These are phyloP conservation scores for Metschnikowia cubensis DNA, from an alignment of 805 yeast genomes.

Conservation along the genomic window DNA sequence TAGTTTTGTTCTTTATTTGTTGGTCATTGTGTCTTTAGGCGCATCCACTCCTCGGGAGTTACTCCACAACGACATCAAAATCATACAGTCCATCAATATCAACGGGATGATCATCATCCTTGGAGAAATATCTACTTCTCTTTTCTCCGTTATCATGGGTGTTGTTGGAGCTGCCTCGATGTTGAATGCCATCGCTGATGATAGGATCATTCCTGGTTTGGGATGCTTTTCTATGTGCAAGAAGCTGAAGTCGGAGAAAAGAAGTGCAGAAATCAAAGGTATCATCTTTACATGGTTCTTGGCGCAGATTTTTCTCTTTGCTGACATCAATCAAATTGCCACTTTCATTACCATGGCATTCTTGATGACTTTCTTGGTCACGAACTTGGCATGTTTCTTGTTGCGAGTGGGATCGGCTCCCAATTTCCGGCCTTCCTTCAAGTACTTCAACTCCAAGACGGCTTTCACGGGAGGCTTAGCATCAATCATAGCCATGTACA, in stretches of 20 bases:
- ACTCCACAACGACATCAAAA: constrained; percentile 73
- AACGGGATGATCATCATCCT: constrained; percentile 64
- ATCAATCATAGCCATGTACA: constrained; percentile 83
- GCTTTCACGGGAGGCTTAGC: constrained; percentile 71
- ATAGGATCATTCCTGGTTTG: constrained; percentile 80
- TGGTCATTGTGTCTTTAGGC: constrained; percentile 82
- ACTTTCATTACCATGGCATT: constrained; percentile 96
- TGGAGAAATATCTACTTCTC: constrained; percentile 90
- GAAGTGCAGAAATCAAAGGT: constrained; percentile 60
- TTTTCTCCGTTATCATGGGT: constrained; percentile 93
- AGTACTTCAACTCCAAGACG: constrained; percentile 75
- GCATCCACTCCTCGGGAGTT: constrained; percentile 74
- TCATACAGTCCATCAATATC: constrained; percentile 76
- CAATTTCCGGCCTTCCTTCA: constrained; percentile 95
- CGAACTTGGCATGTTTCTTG: constrained; percentile 89
- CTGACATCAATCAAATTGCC: constrained; percentile 92
- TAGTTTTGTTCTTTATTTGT: constrained; percentile 70
- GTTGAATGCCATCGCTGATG: constrained; percentile 87
- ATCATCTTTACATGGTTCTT: constrained; percentile 74
- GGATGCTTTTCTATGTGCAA: constrained; percentile 42
- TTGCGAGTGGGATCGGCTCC: constrained; percentile 91
- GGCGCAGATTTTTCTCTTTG: constrained; percentile 80
- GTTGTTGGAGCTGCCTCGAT: constrained; percentile 93
- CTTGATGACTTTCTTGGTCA: constrained; percentile 90
- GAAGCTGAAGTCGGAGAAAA: constrained; percentile 38